phyloP scores from a whole-genome alignment of 208 protist genomes.

The Crithidia bombi region DNA sequence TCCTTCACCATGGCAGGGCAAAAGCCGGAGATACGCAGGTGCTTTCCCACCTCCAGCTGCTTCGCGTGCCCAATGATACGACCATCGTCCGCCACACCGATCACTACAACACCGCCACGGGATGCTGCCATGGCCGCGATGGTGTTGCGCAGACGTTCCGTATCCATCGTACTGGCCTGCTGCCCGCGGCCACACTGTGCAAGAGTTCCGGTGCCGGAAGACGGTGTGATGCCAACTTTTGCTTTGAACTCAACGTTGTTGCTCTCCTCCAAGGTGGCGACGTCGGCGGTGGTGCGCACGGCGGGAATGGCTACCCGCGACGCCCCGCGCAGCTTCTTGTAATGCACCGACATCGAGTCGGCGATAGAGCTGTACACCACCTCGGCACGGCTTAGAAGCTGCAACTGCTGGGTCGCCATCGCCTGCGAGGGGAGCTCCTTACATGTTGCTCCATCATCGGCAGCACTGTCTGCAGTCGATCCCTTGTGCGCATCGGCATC shows the following conservation, averaged over 20 bases:
- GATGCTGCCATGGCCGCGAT: constrained; percentile 84
- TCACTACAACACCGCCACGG: constrained; percentile 68
- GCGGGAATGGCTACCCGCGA: constrained; percentile 28
- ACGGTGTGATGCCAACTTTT: constrained; percentile 5
- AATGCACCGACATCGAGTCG: constrained; percentile 67
- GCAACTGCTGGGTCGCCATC: constrained; percentile 17
- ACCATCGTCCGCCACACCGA: constrained; percentile 83
- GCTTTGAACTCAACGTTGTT: constrained; percentile 85
- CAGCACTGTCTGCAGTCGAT: neutral
- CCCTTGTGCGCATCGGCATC: neutral
- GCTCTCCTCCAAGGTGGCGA: constrained; percentile 56
- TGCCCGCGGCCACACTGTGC: neutral
- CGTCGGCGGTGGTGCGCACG: constrained; percentile 51
- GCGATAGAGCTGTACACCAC: constrained; percentile 51
- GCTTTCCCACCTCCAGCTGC: constrained; percentile 39
- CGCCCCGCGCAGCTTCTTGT: constrained; percentile 57
- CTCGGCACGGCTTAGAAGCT: constrained; percentile 25
- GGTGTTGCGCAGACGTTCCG: constrained; percentile 80
- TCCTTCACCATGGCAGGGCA: constrained; percentile 87
- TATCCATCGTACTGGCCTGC: constrained; percentile 43
- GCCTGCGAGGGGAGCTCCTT: constrained; percentile 5
- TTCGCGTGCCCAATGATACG: constrained; percentile 56
- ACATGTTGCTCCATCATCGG: neutral
- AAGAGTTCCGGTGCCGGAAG: neutral
- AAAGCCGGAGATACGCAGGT: constrained; percentile 73